Evolutionary conservation across 352 stramenopile species (phyloP).

Genomic region (Pythium aphanidermatum): DNA sequence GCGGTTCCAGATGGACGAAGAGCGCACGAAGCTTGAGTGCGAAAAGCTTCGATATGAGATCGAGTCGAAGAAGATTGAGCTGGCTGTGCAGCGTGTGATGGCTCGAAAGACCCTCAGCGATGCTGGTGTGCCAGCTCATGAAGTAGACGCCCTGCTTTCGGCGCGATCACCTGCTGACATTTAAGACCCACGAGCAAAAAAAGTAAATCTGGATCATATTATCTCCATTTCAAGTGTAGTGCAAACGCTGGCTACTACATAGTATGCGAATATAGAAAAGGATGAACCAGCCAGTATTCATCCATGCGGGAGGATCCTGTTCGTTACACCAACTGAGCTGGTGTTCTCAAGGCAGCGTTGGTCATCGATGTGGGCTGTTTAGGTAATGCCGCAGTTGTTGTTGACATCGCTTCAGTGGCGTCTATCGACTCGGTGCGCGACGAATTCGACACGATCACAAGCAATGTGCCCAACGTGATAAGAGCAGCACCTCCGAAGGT

Average conservation of each 20-base stretch:
- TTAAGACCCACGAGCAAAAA: not conserved
- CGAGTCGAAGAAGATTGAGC: constrained; percentile 38
- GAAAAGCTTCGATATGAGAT: constrained; percentile 59
- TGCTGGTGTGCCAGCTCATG: constrained; percentile 29
- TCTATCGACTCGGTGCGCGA: constrained; percentile 81
- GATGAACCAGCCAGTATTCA: not conserved
- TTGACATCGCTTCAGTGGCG: constrained; percentile 68
- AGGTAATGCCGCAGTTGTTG: constrained; percentile 33
- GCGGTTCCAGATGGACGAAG: constrained; percentile 52
- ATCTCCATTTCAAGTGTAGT: too few species aligned
- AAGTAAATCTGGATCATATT: too few species aligned
- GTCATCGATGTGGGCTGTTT: constrained; percentile 25
- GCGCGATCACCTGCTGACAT: not conserved
- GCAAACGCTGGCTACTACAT: too few species aligned
- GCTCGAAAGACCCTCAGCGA: constrained; percentile 47
- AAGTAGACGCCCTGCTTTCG: constrained; percentile 29
- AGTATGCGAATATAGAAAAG: too few species aligned
- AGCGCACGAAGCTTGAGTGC: constrained; percentile 53
- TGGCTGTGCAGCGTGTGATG: constrained; percentile 45
- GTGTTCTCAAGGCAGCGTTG: constrained; percentile 19
- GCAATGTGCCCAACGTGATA: constrained; percentile 58
- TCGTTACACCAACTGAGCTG: constrained; percentile 21
- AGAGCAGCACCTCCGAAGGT: constrained; percentile 58
- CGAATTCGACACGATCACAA: constrained; percentile 72
- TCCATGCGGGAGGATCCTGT: not conserved